Evolutionary conservation across 352 stramenopile species (phyloP), one percentile per base, ranked within the genome.

Genomic region (Saprolegnia parasitica): DNA sequence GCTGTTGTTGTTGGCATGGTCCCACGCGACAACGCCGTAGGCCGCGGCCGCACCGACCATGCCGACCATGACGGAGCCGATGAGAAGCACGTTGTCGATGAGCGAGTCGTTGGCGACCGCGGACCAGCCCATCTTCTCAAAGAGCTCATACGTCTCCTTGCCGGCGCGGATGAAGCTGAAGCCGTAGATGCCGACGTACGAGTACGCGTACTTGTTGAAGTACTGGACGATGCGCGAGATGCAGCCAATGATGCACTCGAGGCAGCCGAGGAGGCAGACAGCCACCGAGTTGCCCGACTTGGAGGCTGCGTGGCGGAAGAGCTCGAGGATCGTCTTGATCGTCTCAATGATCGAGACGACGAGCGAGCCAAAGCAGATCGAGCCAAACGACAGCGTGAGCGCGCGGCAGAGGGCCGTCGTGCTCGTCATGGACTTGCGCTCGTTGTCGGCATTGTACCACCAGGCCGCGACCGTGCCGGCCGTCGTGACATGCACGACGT

Each of bases 381-480:
- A 91, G 54, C 89, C 91, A 52, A 96, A 91, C 52, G 87, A 87
- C 18, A 85, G 78, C 46, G 89, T 97, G 9, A 86, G 76, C 23
- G 87, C 81, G 37, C 87, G 81, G 24, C 64, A 67, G 4, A 80
- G 74, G 8, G 94, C 81, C 5, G 79, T 75, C 21, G 76, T 77
- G 21, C 75, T 83, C 37, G 77, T 84, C 50, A 85, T 71, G 13
- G 77, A 60, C 29, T 74, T 74, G 42, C 76, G 75, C 18, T 85
- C 77, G 15, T 73, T 75, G 6, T 78, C 75, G 35, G 87, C 79
- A 55, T 94, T 74, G 68, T 88, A 73, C 80, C 83, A 81, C 92
- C 92, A 98, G 56, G 83, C 93, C 24, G 79, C 88, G n/a, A 97
- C 85, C 8, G 85, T 93, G 26, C 89, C 90, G 2, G 87, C 81